Evolutionary conservation across 2,329 filamentous ascomycete genomes (phyloP), one percentile per base, ranked within the genome.

Genomic region (Fusarium haematococcum): DNA sequence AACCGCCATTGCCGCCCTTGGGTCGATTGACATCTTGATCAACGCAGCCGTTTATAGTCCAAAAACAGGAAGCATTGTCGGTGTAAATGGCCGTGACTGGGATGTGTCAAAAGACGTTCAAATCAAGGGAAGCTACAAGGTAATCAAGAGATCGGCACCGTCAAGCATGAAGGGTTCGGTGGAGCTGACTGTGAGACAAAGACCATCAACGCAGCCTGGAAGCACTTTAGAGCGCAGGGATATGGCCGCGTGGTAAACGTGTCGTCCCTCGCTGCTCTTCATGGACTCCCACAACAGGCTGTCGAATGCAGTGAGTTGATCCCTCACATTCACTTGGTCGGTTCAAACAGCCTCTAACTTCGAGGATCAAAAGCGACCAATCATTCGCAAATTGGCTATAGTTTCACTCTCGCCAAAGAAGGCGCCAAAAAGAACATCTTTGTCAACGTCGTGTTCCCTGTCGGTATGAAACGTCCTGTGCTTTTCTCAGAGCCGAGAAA

Each of bases 211-310:
- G 97, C 97, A 73, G 97, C 97, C 61, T 99, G 96, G 96, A 95
- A 96, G 70, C 89, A 98, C 85, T 98, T 99, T 90, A 91, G 96
- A 81, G 98, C 98, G 88, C 97, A 99, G 86, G 98, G 98, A 91
- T 99, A 94, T 83, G 97, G 97, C 74, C 91, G 97, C 79, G 89
- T 99, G 77, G 98, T 99, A 86, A 98, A 97, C 89, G 98, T 96
- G 27, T 91, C 96, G 39, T 98, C 96, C n/a, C 95, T 95, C 65
- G 95, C 96, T 72, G 97, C 97, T 80, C 89, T 99, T 65, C 98
- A 97, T 83, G 97, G 97, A 80, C 97, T 91, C 86, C 98, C 98
- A 81, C 97, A 96, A 76, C 96, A 98, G 87, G 91, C 92, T 83
- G 98, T 98, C 86, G 98, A 99, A 86, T 97, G 96, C 63, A 95